A percentile compares a stretch with the other conserved stretches of the same genome.
Evolutionary conservation across 2,329 filamentous ascomycete species (phyloP).

Genomic region (Clonostachys byssicola): DNA sequence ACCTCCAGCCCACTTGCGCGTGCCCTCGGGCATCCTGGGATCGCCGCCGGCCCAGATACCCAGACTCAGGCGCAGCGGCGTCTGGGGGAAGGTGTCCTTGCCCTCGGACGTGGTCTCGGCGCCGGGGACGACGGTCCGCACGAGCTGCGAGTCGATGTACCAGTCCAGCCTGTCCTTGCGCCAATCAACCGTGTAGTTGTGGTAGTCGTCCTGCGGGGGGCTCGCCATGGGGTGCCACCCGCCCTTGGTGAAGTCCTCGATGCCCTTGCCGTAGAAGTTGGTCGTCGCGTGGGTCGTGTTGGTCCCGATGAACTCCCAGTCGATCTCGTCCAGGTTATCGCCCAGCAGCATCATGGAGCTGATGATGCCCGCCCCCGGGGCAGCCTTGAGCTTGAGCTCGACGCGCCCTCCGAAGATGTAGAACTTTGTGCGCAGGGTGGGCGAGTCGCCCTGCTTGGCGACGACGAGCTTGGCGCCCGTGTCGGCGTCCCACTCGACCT

Average conservation of each 20-base stretch:
- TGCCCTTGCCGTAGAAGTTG: constrained; percentile 79
- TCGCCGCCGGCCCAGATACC: constrained; percentile 66
- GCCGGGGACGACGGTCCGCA: constrained; percentile 58
- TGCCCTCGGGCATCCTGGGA: constrained; percentile 45
- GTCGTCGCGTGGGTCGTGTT: constrained; percentile 60
- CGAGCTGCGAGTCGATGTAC: constrained; percentile 63
- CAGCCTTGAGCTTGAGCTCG: constrained; percentile 74
- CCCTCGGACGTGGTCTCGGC: constrained; percentile 46
- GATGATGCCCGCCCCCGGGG: constrained; percentile 71
- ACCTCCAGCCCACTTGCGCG: constrained; percentile 68
- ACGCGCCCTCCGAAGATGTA: constrained; percentile 84
- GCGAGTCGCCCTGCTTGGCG: constrained; percentile 65
- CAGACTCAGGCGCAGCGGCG: constrained; percentile 66
- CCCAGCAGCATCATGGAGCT: constrained; percentile 80
- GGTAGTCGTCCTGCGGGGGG: constrained; percentile 52
- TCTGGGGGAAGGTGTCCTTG: constrained; percentile 67
- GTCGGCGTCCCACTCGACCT: constrained; percentile 54
- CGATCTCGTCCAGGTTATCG: constrained; percentile 81
- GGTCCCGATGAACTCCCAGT: constrained; percentile 77
- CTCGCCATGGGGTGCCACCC: constrained; percentile 51
- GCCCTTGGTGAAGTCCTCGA: constrained; percentile 58
- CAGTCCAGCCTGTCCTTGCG: constrained; percentile 62
- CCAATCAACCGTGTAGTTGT: constrained; percentile 78
- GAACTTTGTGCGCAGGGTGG: constrained; percentile 74
- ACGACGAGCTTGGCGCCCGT: constrained; percentile 72